Evolutionary conservation across 2,329 filamentous ascomycete species (phyloP).

Genomic region (Ophiostoma triangulosporum): DNA sequence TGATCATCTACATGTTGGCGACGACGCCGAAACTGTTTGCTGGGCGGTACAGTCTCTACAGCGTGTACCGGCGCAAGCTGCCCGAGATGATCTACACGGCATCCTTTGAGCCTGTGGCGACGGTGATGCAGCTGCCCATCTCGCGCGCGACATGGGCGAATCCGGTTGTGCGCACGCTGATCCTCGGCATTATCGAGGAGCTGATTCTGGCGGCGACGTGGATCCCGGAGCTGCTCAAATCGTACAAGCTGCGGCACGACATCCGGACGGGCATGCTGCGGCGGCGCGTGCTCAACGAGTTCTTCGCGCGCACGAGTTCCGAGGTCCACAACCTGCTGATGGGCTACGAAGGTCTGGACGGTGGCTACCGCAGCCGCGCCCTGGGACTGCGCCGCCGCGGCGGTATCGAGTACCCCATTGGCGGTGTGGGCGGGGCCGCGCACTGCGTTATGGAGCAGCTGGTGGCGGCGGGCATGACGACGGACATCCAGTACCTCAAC

Average conservation of each 20-base stretch:
- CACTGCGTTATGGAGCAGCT: slow-evolving; percentile 54
- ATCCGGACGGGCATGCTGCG: slow-evolving; percentile 36
- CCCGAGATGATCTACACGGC: slow-evolving; percentile 64
- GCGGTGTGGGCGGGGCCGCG: neutral
- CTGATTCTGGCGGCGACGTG: slow-evolving; percentile 55
- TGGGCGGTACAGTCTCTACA: slow-evolving; percentile 40
- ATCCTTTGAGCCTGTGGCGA: slow-evolving; percentile 69
- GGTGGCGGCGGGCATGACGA: slow-evolving; percentile 45
- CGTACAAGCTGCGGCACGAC: neutral
- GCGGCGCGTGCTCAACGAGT: slow-evolving; percentile 41
- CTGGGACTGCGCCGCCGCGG: neutral
- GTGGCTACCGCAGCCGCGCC: neutral
- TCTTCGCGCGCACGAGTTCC: neutral
- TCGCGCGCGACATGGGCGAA: slow-evolving; percentile 49
- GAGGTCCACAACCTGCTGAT: neutral
- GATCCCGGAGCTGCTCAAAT: slow-evolving; percentile 49
- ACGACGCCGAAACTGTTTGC: slow-evolving; percentile 49
- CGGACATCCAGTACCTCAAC: slow-evolving; percentile 75
- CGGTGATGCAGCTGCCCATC: slow-evolving; percentile 64
- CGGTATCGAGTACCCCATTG: neutral
- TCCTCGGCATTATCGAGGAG: slow-evolving; percentile 63
- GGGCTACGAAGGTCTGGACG: neutral
- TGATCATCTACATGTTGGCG: slow-evolving; percentile 48
- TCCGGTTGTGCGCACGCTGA: slow-evolving; percentile 53
- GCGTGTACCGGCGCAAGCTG: slow-evolving; percentile 61